phyloP scores from a whole-genome alignment of 495 filamentous ascomycete genomes.

The Penicillium egyptiacum region DNA sequence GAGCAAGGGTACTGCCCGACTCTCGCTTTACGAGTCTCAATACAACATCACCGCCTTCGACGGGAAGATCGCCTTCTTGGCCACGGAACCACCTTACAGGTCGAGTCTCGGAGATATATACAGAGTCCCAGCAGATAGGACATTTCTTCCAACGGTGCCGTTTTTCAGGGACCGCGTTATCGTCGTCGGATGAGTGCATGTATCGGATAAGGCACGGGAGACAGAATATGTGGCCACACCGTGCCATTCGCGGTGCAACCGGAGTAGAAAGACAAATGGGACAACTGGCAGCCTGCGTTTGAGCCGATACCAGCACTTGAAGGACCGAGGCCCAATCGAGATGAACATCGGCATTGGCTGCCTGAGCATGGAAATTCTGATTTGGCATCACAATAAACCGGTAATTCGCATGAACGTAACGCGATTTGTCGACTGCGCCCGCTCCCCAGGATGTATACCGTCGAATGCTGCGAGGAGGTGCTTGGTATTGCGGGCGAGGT shows the following conservation, averaged over 20 bases:
- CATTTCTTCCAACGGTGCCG: conserved; percentile 89
- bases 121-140: conserved; percentile 89
- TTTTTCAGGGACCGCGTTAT: conserved; percentile 60
- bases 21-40: conserved; percentile 78
- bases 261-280: conserved; percentile 91
- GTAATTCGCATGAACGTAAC: conserved; percentile 97
- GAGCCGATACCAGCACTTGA: conserved; percentile 85
- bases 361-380: conserved; percentile 75
- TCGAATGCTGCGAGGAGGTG: conserved; percentile 56
- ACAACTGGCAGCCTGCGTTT: conserved; percentile 84
- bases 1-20: conserved; percentile 76
- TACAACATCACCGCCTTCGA: conserved; percentile 85
- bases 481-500: conserved; percentile 66
- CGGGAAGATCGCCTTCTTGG: conserved; percentile 75
- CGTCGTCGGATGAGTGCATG: conserved; percentile 82
- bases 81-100: conserved; percentile 90
- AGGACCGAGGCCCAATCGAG: conserved; percentile 88
- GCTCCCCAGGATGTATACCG: conserved; percentile 79
- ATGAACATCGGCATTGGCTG: conserved; percentile 83
- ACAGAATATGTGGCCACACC: conserved; percentile 97
- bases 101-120: conserved; percentile 84
- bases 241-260: conserved; percentile 94
- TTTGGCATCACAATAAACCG: conserved; percentile 89
- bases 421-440: conserved; percentile 86
- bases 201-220: conserved; percentile 91